Evolutionary conservation across 2,329 filamentous ascomycete genomes (phyloP).

Genomic region (Hypoxylon sp.): DNA sequence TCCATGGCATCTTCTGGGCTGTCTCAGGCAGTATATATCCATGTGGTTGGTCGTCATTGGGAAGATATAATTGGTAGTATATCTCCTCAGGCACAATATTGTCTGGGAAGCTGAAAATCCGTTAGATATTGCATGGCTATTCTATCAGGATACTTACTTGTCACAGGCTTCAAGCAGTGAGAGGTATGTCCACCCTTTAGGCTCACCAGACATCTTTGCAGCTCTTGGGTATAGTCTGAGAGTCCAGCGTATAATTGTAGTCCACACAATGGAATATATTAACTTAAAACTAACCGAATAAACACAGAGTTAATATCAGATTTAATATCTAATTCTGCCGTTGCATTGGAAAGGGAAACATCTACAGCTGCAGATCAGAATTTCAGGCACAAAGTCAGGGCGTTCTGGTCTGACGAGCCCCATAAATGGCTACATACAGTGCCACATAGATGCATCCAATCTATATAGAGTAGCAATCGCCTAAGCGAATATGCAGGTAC

Average conservation of each 20-base stretch:
- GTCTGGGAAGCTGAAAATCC: conserved; percentile 61
- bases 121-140: conserved; percentile 23
- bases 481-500: conserved; percentile 41
- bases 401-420: conserved; percentile 1
- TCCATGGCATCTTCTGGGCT: conserved; percentile 63
- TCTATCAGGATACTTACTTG: conserved; percentile 30
- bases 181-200: conserved; percentile 40
- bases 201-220: conserved; percentile 30
- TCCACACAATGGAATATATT: not conserved
- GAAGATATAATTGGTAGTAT: conserved; percentile 64
- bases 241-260: not conserved
- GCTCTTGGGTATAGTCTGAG: not conserved
- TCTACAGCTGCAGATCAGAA: not conserved
- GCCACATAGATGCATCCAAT: conserved; percentile 27
- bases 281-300: not conserved
- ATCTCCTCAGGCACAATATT: conserved; percentile 51
- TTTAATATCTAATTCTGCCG: not conserved
- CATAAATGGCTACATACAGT: not conserved
- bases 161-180: conserved; percentile 38
- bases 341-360: not conserved
- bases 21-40: conserved; percentile 65
- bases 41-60: conserved; percentile 62
- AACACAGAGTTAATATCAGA: too few relatives aligned
- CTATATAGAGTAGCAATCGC: not conserved
- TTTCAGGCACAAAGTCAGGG: conserved; percentile 3